Base-by-base conservation (phyloP, 345 rosid genomes). In the Acer campestre region DNA sequence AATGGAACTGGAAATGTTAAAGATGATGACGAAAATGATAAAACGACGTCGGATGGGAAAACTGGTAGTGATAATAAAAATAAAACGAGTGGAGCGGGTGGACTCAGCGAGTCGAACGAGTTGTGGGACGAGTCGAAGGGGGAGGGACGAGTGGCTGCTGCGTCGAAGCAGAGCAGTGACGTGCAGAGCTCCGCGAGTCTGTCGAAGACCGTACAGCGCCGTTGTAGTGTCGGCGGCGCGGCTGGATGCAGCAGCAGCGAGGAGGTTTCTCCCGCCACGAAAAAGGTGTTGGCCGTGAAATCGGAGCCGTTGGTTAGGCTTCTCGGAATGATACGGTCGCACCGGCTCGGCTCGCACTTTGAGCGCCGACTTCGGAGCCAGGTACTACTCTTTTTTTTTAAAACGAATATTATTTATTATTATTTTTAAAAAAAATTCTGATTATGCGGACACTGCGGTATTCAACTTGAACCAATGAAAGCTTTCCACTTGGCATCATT, bases 331-430 rank as follows among this genome's bases (percentile, higher is more conserved):
- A 82, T 89, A 58, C 83, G 87, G 70, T 81, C 88, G 7, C 85
- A 87, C 75, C 83, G 84, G 83, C 89, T 89, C 84, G 81, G 90
- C 88, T 87, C 86, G 42, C 73, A 66, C 23, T 84, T 89, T 67
- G 84, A 83, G 70, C 90, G 83, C 75, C 86, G 89, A 83, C 89
- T 87, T 67, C 86, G 80, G 38, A 87, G 82, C 85, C 90, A 89
- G 92, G 92, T 89, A 89, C 17, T 11, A 20, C 17, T 20, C 11
- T 71, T 27, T 42, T 7, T n/a, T 55, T 35, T 5, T n/a, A n/a
- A 61, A 56, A 18, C 40, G 63, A 76, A 68, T 79, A 49, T 44
- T 70, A 42, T 61, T 79, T 62, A 61, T 76, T 31, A 31, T 17
- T 22, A n/a, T n/a, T n/a, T n/a, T n/a, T n/a, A 64, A 27, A 23